Evolutionary conservation across 1,284 basidiomycete genomes (phyloP).

Genomic region (Pseudozyma hubeiensis): DNA sequence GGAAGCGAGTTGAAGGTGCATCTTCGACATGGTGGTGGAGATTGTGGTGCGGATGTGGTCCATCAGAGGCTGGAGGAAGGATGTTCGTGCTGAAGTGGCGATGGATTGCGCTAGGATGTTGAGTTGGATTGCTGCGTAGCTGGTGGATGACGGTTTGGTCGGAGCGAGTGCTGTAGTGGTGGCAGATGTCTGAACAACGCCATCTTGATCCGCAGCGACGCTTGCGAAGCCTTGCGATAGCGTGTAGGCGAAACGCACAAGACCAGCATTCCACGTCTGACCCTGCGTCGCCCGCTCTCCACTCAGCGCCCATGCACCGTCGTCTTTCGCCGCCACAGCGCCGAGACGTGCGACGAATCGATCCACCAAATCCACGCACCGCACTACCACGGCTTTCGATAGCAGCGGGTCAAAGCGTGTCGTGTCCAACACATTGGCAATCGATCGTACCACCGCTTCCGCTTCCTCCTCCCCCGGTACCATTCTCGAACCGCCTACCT

Average conservation of each 20-base stretch:
- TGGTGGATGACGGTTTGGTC: neutral
- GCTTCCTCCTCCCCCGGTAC: conserved; percentile 11
- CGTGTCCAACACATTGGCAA: conserved; percentile 90
- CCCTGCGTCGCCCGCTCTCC: conserved; percentile 4
- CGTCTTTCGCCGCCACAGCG: conserved; percentile 7
- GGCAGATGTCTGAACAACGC: neutral
- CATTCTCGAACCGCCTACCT: neutral
- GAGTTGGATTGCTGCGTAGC: conserved; percentile 11
- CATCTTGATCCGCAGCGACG: conserved; percentile 16
- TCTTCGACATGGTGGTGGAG: conserved; percentile 9
- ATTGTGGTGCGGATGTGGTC: neutral
- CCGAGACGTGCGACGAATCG: conserved; percentile 11
- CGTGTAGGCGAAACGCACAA: conserved; percentile 22
- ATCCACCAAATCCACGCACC: conserved; percentile 71
- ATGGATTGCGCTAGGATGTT: neutral
- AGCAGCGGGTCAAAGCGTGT: conserved; percentile 92
- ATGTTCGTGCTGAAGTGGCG: neutral
- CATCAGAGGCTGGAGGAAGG: conserved; percentile 12
- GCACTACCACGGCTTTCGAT: conserved; percentile 80
- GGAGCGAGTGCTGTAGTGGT: neutral
- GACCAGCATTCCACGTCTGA: conserved; percentile 26
- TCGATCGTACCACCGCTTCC: conserved; percentile 39
- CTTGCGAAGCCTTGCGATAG: conserved; percentile 6
- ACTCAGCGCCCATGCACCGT: conserved; percentile 1
- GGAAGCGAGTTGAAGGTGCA: conserved; percentile 21